Base-by-base conservation (phyloP, 495 filamentous ascomycete genomes). In the Aspergillus bertholletiae region DNA sequence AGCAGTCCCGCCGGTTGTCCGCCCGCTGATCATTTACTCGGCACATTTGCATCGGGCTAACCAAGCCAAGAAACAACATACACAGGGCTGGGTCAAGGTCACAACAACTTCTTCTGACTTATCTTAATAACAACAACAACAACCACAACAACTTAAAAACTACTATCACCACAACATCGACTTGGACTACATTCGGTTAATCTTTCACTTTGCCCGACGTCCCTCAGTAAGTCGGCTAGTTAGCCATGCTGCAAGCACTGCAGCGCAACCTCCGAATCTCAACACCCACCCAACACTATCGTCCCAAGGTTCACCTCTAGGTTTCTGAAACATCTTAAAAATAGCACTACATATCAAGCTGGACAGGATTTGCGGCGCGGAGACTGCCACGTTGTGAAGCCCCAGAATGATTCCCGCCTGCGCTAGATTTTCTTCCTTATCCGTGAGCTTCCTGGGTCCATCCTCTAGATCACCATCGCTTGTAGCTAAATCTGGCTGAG, bases 321-420 rank as follows among this genome's bases (percentile, higher is more conserved):
- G 88, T 68, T 92, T 94, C 70, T 96, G 92, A 60, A 90, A 79
- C 24, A 80, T 67, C 57, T 81, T 83, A 73, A 96, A 96, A 49
- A 96, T 88, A 46, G 85, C 78, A 66, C 85, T 90, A 55, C 87
- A 89, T 5, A 84, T 80, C 26, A 96, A 69, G 44, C 90, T 96
- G 15, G 91, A 90, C 32, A 96, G 80, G 49, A 96, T 88, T 68
- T 96, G 92, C 13, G 92, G 92, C 20, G 90, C 82, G 0, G 89
- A 88, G 55, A 96, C 84, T 23, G 91, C 87, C 68, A 96, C 90
- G 66, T 96, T 96, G 72, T 96, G 92, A 21, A 96, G 86, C 2
- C 92, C 92, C 2, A 96, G 77, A 28, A 96, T 85, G 21, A 96
- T 88, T 13, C 92, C 92, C 1, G 92, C 91, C 70, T 96, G 91